Base-by-base conservation (phyloP, 345 rosid species). In the Barbarea vulgaris region DNA sequence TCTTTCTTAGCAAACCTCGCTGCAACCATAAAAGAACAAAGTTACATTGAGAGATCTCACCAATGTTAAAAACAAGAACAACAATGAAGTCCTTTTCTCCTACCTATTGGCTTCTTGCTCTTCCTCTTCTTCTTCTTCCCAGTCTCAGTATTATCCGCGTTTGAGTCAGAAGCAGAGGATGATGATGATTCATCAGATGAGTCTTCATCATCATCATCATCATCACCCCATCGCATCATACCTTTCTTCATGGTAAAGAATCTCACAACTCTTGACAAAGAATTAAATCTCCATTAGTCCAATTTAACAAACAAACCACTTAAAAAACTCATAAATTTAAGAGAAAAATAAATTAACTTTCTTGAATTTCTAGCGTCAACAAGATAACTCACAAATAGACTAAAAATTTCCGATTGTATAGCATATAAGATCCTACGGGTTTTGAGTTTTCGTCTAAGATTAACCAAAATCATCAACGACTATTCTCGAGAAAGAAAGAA, bases 1-100 rank as follows among this genome's bases (percentile, higher is more conserved):
- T 83, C 88, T 54, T 73, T 84, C 82, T 81, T 87, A 12, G 82
- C 87, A 47, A 81, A 69, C 80, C 85, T 87, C 34, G 76, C 97
- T 89, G 83, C 68, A 69, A 18, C 18, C 12, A 1, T 8, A 22
- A 18, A 54, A 24, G n/a, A 2, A 57, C 22, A 47, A 37, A 48
- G 71, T 55, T 47, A n/a, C 24, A 77, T 37, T 37, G 3, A 65
- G 24, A 64, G 31, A 48, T 19, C 36, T 36, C 59, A 64, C 3
- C 28, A 48, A 57, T 28, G 39, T 31, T 52, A 24, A 69, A 42
- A 44, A 24, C 52, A 18, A n/a, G 0, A 74, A 46, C 14, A 59
- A 58, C 42, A 68, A 14, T 27, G 21, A 39, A 52, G n/a, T 41
- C 7, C 9, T 15, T 48, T 21, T 31, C 0, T 17, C 18, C 22